Evolutionary conservation across 371 early-diverging fungal genomes (phyloP).

Genomic region (Catenaria anguillulae): DNA sequence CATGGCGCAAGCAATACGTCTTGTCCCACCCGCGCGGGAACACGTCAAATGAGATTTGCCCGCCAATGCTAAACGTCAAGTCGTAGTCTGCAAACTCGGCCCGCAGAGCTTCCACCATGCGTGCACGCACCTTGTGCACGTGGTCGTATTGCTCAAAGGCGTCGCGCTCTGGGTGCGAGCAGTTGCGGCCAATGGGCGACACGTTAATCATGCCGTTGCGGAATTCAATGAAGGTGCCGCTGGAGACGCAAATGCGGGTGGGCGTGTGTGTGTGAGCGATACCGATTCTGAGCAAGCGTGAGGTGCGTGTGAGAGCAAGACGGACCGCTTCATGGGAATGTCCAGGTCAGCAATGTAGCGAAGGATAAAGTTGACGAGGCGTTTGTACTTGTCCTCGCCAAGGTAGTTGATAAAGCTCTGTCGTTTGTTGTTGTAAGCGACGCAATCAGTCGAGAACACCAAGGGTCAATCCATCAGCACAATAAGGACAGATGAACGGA

Average conservation of each 20-base stretch:
- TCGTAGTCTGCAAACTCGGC: slow-evolving; percentile 74
- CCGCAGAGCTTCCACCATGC: slow-evolving; percentile 74
- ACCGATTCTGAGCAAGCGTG: too few relatives aligned
- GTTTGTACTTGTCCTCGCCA: slow-evolving; percentile 93
- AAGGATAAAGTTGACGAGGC: slow-evolving; percentile 85
- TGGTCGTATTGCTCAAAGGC: slow-evolving; percentile 91
- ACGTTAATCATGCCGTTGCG: slow-evolving; percentile 99
- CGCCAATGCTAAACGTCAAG: slow-evolving; percentile 90
- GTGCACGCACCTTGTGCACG: slow-evolving; percentile 59
- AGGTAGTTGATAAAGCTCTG: slow-evolving; percentile 77
- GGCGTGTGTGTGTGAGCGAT: background rate
- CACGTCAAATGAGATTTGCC: slow-evolving; percentile 99
- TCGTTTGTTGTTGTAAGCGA: too few relatives aligned
- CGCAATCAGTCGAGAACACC: too few relatives aligned
- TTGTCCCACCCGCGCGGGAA: slow-evolving; percentile 99
- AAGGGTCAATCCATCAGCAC: too few relatives aligned
- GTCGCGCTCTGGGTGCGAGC: slow-evolving; percentile 82
- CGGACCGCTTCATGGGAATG: slow-evolving; percentile 86
- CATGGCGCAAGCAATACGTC: slow-evolving; percentile 94
- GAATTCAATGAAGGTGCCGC: slow-evolving; percentile 98
- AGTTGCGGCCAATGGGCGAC: slow-evolving; percentile 97
- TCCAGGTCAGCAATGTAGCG: slow-evolving; percentile 91
- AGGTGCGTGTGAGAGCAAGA: background rate
- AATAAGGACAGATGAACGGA: too few relatives aligned
- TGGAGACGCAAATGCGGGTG: slow-evolving; percentile 14